A percentile compares a stretch with the other conserved stretches of the same genome.
These are phyloP conservation scores for Mycena filopes DNA, from an alignment of 768 basidiomycete genomes.

Conservation along the genomic window DNA sequence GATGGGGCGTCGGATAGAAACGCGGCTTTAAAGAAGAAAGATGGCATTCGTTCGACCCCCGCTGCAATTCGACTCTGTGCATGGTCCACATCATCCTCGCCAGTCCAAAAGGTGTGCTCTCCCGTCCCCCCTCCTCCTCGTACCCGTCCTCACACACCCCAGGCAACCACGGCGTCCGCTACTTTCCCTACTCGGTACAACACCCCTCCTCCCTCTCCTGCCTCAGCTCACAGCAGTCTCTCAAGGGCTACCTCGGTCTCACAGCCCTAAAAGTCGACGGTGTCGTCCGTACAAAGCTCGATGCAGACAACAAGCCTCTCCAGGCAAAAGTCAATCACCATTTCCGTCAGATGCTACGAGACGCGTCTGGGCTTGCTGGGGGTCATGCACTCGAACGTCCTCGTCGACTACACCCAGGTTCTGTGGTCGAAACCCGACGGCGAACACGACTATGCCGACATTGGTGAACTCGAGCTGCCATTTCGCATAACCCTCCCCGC, in stretches of 20 bases:
- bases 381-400: conserved; percentile 66
- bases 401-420: conserved; percentile 72
- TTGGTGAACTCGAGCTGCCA: conserved; percentile 74
- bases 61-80: too few species aligned
- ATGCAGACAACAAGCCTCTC: conserved; percentile 75
- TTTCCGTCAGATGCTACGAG: conserved; percentile 89
- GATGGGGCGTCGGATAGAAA: too few species aligned
- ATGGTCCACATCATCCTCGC: conserved; percentile 80
- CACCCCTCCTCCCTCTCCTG: too few species aligned
- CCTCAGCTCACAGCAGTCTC: too few species aligned
- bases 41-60: too few species aligned
- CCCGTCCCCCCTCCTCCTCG: conserved; percentile 13
- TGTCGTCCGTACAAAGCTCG: conserved; percentile 77
- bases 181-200: conserved; percentile 67
- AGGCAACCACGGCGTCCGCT: conserved; percentile 76
- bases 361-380: conserved; percentile 72
- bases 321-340: conserved; percentile 71
- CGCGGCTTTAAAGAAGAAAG: too few species aligned
- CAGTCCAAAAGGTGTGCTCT: conserved; percentile 62
- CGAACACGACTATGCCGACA: conserved; percentile 57
- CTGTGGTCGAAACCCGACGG: conserved; percentile 75
- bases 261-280: conserved; percentile 85
- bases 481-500: conserved; percentile 78
- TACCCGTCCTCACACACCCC: conserved; percentile 27
- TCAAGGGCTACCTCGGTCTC: conserved; percentile 77